These are phyloP conservation scores for Eucalyptus pumila DNA, from an alignment of 345 rosid genomes.

Conservation along the genomic window DNA sequence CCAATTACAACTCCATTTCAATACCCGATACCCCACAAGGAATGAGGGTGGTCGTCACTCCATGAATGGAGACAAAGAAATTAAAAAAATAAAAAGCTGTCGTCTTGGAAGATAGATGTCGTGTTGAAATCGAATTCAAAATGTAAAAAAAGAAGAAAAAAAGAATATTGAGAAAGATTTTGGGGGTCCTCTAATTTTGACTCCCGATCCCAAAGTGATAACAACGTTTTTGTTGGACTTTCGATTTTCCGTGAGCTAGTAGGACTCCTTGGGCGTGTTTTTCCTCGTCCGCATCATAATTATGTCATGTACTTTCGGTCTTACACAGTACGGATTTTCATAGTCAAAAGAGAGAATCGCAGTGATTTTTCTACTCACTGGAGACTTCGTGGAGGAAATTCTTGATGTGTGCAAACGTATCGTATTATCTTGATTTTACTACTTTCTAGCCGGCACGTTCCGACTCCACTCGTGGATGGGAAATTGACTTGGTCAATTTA, in stretches of 20 bases:
- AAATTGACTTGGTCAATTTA: not conserved
- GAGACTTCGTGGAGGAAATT: not conserved
- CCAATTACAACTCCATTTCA: not conserved
- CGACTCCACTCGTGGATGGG: not conserved
- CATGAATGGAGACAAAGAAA: not conserved
- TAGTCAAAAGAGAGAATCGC: not conserved
- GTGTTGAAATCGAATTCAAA: not conserved
- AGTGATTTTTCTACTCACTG: not conserved
- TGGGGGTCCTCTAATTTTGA: not conserved
- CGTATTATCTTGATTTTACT: not conserved
- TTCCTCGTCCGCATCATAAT: not conserved
- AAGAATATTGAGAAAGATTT: not conserved
- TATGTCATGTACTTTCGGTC: not conserved
- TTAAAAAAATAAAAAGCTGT: not conserved
- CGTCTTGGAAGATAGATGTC: not conserved
- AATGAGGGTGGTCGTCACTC: not conserved
- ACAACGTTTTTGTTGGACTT: not conserved
- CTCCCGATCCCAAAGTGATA: not conserved
- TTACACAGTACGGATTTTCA: not conserved
- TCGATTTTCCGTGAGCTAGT: not conserved
- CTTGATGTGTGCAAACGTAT: rapidly evolving
- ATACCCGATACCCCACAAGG: not conserved
- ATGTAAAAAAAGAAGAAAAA: not conserved
- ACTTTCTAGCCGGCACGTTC: not conserved
- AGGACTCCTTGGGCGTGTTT: not conserved